A percentile compares a stretch with the other conserved stretches of the same genome.
phyloP scores from a whole-genome alignment of 73 alveolate genomes.

The Stentor coeruleus region DNA sequence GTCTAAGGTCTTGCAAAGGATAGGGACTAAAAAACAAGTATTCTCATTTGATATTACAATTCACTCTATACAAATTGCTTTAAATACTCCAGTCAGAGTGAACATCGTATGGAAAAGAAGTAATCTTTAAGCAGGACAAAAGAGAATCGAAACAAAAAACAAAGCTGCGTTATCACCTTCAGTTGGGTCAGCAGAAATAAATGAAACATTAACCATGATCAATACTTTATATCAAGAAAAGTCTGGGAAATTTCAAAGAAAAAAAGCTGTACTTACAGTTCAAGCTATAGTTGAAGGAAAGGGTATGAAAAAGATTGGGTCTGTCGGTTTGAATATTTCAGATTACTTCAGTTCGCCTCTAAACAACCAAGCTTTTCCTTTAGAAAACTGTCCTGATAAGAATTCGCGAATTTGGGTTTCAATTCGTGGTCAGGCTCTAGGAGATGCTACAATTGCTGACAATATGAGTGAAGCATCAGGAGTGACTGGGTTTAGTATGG shows the following conservation, averaged over 20 bases:
- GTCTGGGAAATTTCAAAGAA: not conserved
- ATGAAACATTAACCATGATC: conserved; percentile 22
- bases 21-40: conserved; percentile 21
- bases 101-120: conserved; percentile 21
- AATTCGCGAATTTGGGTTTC: conserved; percentile 3
- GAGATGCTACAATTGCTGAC: conserved; percentile 6
- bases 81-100: not conserved
- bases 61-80: not conserved
- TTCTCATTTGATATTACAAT: conserved; percentile 9
- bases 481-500: conserved; percentile 25
- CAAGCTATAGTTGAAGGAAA: conserved; percentile 9
- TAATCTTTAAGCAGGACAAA: not conserved
- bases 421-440: conserved; percentile 19
- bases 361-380: not conserved
- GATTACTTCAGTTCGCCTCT: not conserved
- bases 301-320: conserved; percentile 22
- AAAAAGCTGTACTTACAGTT: conserved; percentile 3
- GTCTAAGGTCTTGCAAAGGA: not conserved
- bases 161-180: conserved; percentile 10
- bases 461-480: conserved; percentile 28
- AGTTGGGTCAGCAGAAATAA: not conserved
- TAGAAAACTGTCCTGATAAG: conserved; percentile 17
- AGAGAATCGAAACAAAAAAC: conserved; percentile 24
- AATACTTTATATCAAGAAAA: conserved; percentile 17
- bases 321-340: conserved; percentile 5